Percentiles rank a stretch among this genome's conserved stretches.
These are phyloP conservation scores for Acidomyces sp. DNA, from an alignment of 495 filamentous ascomycete species.

Conservation along the genomic window DNA sequence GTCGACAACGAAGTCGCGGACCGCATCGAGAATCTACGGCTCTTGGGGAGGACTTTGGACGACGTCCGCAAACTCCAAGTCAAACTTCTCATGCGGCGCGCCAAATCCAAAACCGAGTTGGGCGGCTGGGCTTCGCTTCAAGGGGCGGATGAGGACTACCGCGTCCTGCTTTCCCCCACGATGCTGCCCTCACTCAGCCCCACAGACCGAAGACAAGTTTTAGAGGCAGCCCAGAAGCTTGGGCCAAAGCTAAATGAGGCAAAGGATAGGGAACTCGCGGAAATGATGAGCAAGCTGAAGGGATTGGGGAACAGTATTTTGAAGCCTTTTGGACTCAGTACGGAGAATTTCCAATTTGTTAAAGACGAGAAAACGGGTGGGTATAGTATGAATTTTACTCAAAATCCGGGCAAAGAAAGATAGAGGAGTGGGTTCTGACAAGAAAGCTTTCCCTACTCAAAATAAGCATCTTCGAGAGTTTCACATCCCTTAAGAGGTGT, in stretches of 20 bases:
- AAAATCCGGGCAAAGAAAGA: no score
- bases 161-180: constrained; percentile 18
- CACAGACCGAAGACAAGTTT: constrained; percentile 53
- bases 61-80: constrained; percentile 66
- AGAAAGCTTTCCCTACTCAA: no score
- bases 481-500: no score
- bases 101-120: constrained; percentile 55
- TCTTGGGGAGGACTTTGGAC: constrained; percentile 30
- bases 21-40: constrained; percentile 22
- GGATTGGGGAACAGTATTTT: constrained; percentile 83
- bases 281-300: constrained; percentile 96
- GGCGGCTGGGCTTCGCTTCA: constrained; percentile 71
- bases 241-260: constrained; percentile 57
- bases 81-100: constrained; percentile 78
- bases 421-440: no score
- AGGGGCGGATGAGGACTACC: constrained; percentile 54
- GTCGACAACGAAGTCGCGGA: constrained; percentile 34
- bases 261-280: constrained; percentile 71
- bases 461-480: no score
- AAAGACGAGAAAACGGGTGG: constrained; percentile 82
- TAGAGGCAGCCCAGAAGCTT: constrained; percentile 48
- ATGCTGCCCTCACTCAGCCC: constrained; percentile 40
- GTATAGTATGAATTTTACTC: constrained; percentile 80
- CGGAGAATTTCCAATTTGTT: constrained; percentile 84
- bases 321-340: constrained; percentile 84